These are phyloP conservation scores for Mycena chlorophos DNA, from an alignment of 768 basidiomycete species.

Conservation along the genomic window DNA sequence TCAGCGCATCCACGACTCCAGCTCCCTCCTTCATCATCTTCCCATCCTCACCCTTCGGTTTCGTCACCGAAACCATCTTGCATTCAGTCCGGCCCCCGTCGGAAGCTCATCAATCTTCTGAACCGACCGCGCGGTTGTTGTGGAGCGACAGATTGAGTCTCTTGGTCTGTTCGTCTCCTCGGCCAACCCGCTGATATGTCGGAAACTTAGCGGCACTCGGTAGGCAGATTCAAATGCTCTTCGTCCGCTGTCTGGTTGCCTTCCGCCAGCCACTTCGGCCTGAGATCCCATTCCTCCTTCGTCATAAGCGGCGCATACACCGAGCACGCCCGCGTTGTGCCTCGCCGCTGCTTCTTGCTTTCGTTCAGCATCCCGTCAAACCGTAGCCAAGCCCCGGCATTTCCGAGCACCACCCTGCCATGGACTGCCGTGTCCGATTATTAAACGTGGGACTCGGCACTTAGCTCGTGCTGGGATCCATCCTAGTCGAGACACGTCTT, in stretches of 20 bases:
- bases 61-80: too few relatives aligned
- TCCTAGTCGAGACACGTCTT: too few relatives aligned
- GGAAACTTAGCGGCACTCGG: not conserved
- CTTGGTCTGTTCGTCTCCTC: not conserved
- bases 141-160: not conserved
- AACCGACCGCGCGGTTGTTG: too few relatives aligned
- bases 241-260: conserved; percentile 10
- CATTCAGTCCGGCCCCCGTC: too few relatives aligned
- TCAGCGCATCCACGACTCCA: conserved; percentile 10
- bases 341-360: not conserved
- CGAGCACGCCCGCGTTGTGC: not conserved
- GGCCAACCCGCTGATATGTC: not conserved
- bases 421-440: too few relatives aligned
- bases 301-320: conserved; percentile 8
- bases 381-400: not conserved
- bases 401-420: too few relatives aligned
- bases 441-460: too few relatives aligned
- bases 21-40: conserved; percentile 2
- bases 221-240: conserved; percentile 7
- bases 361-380: not conserved
- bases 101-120: too few relatives aligned
- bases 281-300: conserved; percentile 14
- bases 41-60: too few relatives aligned
- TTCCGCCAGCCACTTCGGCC: conserved; percentile 7
- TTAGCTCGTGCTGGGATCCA: too few relatives aligned